Conservation (phyloP, 2,329 filamentous ascomycete species). For the Calycina herbarum region DNA sequence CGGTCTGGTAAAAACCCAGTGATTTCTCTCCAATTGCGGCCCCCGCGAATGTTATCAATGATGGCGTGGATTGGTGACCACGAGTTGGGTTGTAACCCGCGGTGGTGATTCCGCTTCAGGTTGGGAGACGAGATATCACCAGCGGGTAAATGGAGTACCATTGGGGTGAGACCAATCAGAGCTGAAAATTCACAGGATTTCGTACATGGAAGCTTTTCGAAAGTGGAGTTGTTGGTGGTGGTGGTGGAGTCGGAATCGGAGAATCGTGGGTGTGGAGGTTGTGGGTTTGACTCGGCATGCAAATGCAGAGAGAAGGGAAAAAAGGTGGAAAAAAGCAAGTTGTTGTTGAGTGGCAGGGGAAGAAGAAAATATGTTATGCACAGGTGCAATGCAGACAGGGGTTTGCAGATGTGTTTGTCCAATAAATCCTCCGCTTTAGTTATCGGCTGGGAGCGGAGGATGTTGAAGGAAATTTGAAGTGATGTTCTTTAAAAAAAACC, state of each 20-base stretch:
- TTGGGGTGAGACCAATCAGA: not conserved
- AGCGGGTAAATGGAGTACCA: not conserved
- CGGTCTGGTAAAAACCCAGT: not conserved
- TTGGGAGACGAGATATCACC: not conserved
- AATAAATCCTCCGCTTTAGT: not conserved
- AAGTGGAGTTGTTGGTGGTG: not conserved
- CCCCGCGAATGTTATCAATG: not conserved
- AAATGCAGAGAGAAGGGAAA: not conserved
- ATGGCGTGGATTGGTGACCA: not conserved
- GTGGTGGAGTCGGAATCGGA: not conserved
- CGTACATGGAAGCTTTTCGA: not conserved
- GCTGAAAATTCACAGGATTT: not conserved
- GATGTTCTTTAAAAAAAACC: not conserved
- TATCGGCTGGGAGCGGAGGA: too few species aligned
- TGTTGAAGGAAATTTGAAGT: not conserved
- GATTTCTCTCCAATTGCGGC: not conserved
- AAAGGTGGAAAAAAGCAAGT: not conserved
- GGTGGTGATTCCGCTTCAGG: not conserved
- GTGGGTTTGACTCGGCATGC: not conserved
- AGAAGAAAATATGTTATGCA: not conserved
- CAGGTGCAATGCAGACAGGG: not conserved
- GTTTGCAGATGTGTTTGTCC: not conserved
- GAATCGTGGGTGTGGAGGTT: slow-evolving; percentile 3
- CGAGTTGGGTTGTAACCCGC: not conserved
- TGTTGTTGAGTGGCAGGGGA: not conserved